These are phyloP conservation scores for Geranium rotundifolium DNA, from an alignment of 345 rosid genomes.

Conservation along the genomic window DNA sequence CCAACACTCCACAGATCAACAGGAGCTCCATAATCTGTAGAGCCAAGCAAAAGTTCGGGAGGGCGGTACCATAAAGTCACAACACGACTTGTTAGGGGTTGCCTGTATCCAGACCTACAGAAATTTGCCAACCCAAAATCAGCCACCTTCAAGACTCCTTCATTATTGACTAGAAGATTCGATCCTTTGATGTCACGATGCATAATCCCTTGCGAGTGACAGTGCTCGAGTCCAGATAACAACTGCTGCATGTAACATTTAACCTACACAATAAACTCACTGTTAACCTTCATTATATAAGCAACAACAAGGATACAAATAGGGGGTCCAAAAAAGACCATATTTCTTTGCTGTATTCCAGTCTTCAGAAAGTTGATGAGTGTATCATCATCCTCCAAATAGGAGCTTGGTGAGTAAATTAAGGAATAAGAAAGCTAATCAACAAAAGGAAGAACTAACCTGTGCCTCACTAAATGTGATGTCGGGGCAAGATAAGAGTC, in stretches of 20 bases:
- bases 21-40: conserved; percentile 35
- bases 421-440: too few species aligned
- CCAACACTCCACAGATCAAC: conserved; percentile 46
- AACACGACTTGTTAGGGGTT: conserved; percentile 38
- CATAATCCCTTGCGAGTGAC: conserved; percentile 30
- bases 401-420: too few species aligned
- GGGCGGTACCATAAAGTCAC: conserved; percentile 43
- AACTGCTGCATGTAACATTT: conserved; percentile 35
- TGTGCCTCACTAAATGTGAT: conserved; percentile 35
- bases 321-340: too few species aligned
- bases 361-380: too few species aligned
- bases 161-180: conserved; percentile 34
- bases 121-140: conserved; percentile 37
- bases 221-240: conserved; percentile 39
- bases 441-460: conserved; percentile 11
- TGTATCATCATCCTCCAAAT: too few species aligned
- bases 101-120: conserved; percentile 32
- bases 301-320: too few species aligned
- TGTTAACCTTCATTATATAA: too few species aligned
- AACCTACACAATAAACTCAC: conserved; percentile 17
- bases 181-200: conserved; percentile 44
- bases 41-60: conserved; percentile 40
- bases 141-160: conserved; percentile 36
- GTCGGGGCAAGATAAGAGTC: conserved; percentile 34
- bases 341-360: too few species aligned